Evolutionary conservation across 331 rosid genomes (phyloP), one percentile per base, ranked within the genome.

Genomic region (Cydonia oblonga): DNA sequence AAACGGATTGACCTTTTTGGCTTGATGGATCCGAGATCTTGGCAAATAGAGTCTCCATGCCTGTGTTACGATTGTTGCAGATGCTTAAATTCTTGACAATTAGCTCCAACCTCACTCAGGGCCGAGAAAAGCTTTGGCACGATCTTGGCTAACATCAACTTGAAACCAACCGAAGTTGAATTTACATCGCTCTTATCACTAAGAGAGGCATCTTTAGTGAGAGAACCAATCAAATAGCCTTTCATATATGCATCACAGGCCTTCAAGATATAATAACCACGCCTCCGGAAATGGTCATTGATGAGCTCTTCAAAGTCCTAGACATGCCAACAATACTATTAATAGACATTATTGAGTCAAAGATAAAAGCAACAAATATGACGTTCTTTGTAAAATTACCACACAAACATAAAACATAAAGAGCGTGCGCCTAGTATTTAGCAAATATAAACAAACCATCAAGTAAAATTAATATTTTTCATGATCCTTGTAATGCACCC

Each of bases 171-270:
- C 1, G 99, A 91, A 35, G 89, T 95, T n/a, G 96, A 88, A 84
- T 91, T 82, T 53, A 81, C 82, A 24, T 82, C 70, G 65, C 90
- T 86, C 75, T 71, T 84, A 71, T 81, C 86, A 59, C 91, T 84
- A 52, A 74, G 69, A 2, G 88, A 80, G 51, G 97, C 97, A 71
- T 90, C 93, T 76, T 82, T 81, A 10, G 86, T 79, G 70, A 95
- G 86, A 0, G 97, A 81, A 68, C 96, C 99, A 77, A 95, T 91
- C 79, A 90, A 82, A 73, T 76, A 83, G 67, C 99, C 97, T 78
- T 91, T 88, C 99, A 89, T 91, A 75, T 91, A 90, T 71, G 88
- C 88, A 87, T 95, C 90, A 53, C 99, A 89, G 58, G 99, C 99
- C 92, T 90, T 95, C 5, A 95, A 92, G 79, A 95, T 91, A 89